Evolutionary conservation across 73 alveolate species (phyloP).

Genomic region (Loxodes magnus): DNA sequence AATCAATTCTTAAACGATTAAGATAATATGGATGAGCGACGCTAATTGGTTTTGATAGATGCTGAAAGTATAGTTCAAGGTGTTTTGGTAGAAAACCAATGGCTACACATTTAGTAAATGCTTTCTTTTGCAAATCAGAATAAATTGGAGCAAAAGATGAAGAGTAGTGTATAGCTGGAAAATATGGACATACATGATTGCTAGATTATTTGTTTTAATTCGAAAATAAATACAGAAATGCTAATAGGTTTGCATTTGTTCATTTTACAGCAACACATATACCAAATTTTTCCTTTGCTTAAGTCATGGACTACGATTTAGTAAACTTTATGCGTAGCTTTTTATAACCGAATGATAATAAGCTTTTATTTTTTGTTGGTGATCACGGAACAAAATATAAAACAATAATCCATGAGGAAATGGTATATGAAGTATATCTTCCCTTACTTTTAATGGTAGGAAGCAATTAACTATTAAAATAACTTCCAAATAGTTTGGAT

Average conservation of each 20-base stretch:
- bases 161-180: constrained; percentile 1
- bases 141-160: not conserved
- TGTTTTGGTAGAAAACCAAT: constrained; percentile 2
- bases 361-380: constrained; percentile 7
- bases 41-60: constrained; percentile 1
- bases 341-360: not conserved
- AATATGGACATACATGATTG: constrained; percentile 4
- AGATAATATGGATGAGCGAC: constrained; percentile 5
- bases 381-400: constrained; percentile 14
- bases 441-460: not conserved
- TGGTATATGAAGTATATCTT: not conserved
- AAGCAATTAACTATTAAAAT: not conserved
- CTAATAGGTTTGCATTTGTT: not conserved
- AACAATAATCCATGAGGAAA: not conserved
- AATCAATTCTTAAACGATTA: too few species aligned
- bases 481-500: not conserved
- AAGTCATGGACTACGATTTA: constrained; percentile 4
- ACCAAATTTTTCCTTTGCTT: not conserved
- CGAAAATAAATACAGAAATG: not conserved
- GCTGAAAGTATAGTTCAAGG: constrained; percentile 2
- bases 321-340: not conserved
- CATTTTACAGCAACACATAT: constrained; percentile 12
- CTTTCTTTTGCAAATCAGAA: constrained; percentile 6
- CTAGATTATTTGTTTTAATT: constrained; percentile 5
- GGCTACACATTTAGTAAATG: not conserved